A percentile compares a stretch with the other conserved stretches of the same genome.
Conservation (phyloP, 2,329 filamentous ascomycete species). For the Coleophoma eucalyptorum region DNA sequence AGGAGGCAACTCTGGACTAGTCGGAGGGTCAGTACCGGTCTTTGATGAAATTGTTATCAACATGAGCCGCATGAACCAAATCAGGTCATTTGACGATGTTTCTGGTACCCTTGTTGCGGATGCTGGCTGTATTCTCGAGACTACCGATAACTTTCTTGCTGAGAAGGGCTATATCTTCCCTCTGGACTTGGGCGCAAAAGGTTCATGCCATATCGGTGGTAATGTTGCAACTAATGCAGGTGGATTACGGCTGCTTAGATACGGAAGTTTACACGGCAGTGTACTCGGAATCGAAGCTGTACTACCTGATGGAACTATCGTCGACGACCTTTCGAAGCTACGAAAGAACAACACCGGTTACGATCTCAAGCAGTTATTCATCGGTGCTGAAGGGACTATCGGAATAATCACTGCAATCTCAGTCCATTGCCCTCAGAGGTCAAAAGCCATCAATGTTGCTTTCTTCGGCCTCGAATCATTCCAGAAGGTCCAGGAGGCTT, state of each 20-base stretch:
- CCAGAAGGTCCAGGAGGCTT: constrained; percentile 82
- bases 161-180: constrained; percentile 88
- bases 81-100: constrained; percentile 88
- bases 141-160: constrained; percentile 80
- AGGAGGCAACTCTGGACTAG: constrained; percentile 93
- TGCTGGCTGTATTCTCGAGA: constrained; percentile 86
- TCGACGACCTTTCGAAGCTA: constrained; percentile 82
- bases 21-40: constrained; percentile 92
- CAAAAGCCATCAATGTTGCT: constrained; percentile 87
- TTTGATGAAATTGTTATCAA: constrained; percentile 98
- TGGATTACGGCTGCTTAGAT: constrained; percentile 82
- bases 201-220: constrained; percentile 92
- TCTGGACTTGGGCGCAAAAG: constrained; percentile 95
- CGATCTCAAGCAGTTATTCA: constrained; percentile 94
- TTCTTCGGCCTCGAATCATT: constrained; percentile 90
- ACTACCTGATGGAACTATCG: constrained; percentile 84
- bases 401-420: constrained; percentile 90
- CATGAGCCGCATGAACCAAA: constrained; percentile 84
- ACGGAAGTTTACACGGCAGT: constrained; percentile 90
- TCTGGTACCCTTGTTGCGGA: constrained; percentile 88
- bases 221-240: constrained; percentile 97
- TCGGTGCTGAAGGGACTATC: constrained; percentile 91
- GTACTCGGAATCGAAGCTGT: constrained; percentile 93
- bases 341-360: constrained; percentile 99
- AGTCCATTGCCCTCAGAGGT: constrained; percentile 83